Conservation (phyloP, 2,329 filamentous ascomycete species). For the Penicillium sp. region DNA sequence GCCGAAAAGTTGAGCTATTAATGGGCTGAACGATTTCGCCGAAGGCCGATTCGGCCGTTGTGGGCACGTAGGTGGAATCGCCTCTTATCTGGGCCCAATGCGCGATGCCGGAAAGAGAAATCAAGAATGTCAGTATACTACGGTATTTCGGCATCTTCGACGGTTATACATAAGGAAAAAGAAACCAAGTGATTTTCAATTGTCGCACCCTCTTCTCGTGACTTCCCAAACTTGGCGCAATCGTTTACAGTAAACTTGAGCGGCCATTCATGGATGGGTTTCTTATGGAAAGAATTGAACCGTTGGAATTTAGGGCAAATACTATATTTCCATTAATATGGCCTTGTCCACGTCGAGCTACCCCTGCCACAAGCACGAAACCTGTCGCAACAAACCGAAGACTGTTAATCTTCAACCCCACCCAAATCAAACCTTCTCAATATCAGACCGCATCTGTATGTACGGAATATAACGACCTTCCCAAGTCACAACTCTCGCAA, state of each 20-base stretch:
- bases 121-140: not conserved
- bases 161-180: not conserved
- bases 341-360: too few species aligned
- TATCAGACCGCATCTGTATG: not conserved
- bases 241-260: not conserved
- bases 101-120: conserved; percentile 21
- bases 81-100: conserved; percentile 40
- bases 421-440: not conserved
- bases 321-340: not conserved
- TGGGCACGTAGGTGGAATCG: conserved; percentile 48
- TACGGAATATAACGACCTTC: not conserved
- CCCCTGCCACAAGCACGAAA: not conserved
- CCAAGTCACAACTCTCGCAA: not conserved
- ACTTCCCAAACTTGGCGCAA: too few species aligned
- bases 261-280: not conserved
- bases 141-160: not conserved
- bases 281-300: not conserved
- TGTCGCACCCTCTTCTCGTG: too few species aligned
- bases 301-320: not conserved
- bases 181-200: too few species aligned
- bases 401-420: not conserved
- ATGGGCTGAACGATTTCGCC: conserved; percentile 48
- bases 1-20: conserved; percentile 40
- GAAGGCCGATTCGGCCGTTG: conserved; percentile 44
- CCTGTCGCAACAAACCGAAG: not conserved